phyloP scores from a whole-genome alignment of 768 basidiomycete species.

The Gloeophyllum trabeum region DNA sequence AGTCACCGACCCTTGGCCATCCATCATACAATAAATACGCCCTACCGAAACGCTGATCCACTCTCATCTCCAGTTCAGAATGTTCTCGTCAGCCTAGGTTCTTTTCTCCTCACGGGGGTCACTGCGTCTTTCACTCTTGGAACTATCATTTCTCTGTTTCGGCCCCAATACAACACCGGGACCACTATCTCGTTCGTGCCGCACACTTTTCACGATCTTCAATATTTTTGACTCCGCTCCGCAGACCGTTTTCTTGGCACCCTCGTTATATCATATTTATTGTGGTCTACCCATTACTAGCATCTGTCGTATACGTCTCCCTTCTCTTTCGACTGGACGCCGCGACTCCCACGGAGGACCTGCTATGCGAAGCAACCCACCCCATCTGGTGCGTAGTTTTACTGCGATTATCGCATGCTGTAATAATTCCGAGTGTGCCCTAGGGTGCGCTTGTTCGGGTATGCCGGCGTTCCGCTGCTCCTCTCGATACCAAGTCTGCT shows the following conservation, averaged over 20 bases:
- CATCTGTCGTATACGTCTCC: not conserved
- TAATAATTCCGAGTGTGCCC: not conserved
- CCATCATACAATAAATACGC: too few species aligned
- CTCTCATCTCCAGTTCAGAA: not conserved
- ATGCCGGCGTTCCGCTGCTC: not conserved
- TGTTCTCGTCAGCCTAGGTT: not conserved
- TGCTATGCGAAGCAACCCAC: not conserved
- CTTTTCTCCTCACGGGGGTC: not conserved
- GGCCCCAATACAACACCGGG: not conserved
- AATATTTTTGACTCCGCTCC: not conserved
- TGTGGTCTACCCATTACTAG: not conserved
- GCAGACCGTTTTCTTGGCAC: not conserved
- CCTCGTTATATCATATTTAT: not conserved
- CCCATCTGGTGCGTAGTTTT: not conserved
- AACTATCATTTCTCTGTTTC: not conserved
- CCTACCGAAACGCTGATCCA: too few species aligned
- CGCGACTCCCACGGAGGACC: not conserved
- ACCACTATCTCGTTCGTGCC: not conserved
- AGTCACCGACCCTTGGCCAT: too few species aligned
- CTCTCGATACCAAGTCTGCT: not conserved
- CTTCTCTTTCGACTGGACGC: not conserved
- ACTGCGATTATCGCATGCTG: not conserved
- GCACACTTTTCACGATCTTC: not conserved
- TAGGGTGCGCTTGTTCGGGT: not conserved
- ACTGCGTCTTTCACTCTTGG: slow-evolving; percentile 3